Base-by-base conservation (phyloP, 169 alveolate genomes). In the Eimeria acervulina region DNA sequence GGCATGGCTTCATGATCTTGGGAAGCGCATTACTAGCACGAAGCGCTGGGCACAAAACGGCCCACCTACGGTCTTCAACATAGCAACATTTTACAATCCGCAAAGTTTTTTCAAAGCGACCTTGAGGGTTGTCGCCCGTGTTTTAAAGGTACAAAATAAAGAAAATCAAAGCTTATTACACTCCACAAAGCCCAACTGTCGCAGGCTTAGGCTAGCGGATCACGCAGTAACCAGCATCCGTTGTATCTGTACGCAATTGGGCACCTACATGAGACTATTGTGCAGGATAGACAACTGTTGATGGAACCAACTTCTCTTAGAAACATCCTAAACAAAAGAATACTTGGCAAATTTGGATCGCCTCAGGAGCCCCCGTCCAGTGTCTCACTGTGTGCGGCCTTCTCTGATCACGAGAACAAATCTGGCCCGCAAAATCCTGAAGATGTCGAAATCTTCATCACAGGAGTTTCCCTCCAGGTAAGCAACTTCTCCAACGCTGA, bases 1-100 rank as follows among this genome's bases (percentile, higher is more conserved):
- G 7, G 59, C 74, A 61, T 85, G 93, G 93, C 93, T 85, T n/a
- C 61, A 85, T 59, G 93, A 85, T 51, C 93, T 85, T 28, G 26
- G 81, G n/a, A 61, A 21, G 23, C 93, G 93, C 55, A 21, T 59
- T 61, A 85, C 33, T 31, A 85, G 93, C 93, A 85, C 68, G 42
- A 68, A 47, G 38, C 93, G 61, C 8, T 85, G 93, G 93, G 93
- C 68, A 38, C 61, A 85, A 61, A 59, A 33, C 13, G 93, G 93
- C 78, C 93, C 93, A 23, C 93, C 93, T 8, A 38, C 21, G 5
- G 93, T 85, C 63, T 85, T 85, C 93, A 61, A 85, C 36, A 85
- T 85, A 38, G 93, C 93, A 33, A 23, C 81, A 42, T 85, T 85
- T 23, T 61, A 85, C 81, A 85, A 55, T 26, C 93, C 93, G 28